phyloP scores from a whole-genome alignment of 2,329 filamentous ascomycete genomes.

The Phialemonium atrogriseum region DNA sequence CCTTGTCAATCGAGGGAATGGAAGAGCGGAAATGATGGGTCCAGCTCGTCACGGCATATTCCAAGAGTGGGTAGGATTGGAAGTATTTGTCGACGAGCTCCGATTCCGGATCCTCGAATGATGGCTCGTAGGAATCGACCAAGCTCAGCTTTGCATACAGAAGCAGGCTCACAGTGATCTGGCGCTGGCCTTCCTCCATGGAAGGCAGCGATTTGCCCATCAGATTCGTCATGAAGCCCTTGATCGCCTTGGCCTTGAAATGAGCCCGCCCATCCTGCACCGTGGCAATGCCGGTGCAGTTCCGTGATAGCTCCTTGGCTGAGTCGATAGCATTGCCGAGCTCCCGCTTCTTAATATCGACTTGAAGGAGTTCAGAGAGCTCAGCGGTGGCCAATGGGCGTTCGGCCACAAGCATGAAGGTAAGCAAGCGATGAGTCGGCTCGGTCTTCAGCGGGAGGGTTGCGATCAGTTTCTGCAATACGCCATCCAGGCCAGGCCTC shows the following conservation, averaged over 20 bases:
- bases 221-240: constrained; percentile 19
- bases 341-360: constrained; percentile 15
- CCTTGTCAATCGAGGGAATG: constrained; percentile 18
- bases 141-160: constrained; percentile 24
- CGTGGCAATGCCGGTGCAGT: constrained; percentile 20
- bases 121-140: constrained; percentile 15
- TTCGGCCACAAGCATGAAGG: constrained; percentile 24
- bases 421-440: constrained; percentile 18
- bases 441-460: constrained; percentile 18
- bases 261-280: constrained; percentile 23
- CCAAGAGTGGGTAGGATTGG: constrained; percentile 19
- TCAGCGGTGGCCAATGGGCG: constrained; percentile 23
- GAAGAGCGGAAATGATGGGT: constrained; percentile 25
- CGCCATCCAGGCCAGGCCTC: constrained; percentile 14
- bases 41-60: constrained; percentile 28
- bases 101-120: constrained; percentile 18
- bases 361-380: constrained; percentile 21
- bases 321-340: constrained; percentile 14
- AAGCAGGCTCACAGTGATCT: constrained; percentile 24
- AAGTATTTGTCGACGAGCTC: constrained; percentile 17
- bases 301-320: constrained; percentile 11
- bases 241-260: constrained; percentile 27
- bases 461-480: constrained; percentile 16
- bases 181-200: constrained; percentile 22
- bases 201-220: constrained; percentile 26